Base-by-base conservation (phyloP, 176 grass and related monocot species). In the Saccharum spontaneum region DNA sequence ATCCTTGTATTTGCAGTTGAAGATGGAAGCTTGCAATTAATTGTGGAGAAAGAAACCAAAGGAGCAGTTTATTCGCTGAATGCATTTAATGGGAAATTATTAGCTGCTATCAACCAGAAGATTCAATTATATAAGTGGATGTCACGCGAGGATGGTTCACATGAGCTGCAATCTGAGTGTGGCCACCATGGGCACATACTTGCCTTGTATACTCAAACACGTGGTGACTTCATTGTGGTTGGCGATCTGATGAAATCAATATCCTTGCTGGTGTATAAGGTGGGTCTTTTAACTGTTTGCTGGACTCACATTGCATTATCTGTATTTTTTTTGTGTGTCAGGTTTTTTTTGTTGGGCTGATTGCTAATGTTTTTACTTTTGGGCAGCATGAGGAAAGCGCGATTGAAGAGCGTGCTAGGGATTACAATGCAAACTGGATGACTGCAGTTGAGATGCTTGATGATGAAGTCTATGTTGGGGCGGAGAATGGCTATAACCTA, bases 361-460 rank as follows among this genome's bases (percentile, higher is more conserved):
- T 83, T 24, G 13, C 13, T 66, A 33, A 17, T 46, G 4, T 49
- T 55, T 43, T 70, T 17, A 36, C 6, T 37, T 73, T 23, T 90
- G 77, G 6, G 26, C 76, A 95, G 96, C 93, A 95, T 0, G 96
- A 98, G 81, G 96, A 98, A 85, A 87, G 96, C 65, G 89, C 86
- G 0, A 98, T 98, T 5, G 93, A 98, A 83, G 91, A 95, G 89
- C 78, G 88, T 16, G 91, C 96, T 10, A 80, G 96, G 20, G 96
- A 98, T 81, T 98, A 95, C 50, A 98, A 90, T 34, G 89, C 96
- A 38, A 98, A 94, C 85, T 98, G 96, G 96, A 98, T 95, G 91
- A 92, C 86, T 80, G 91, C 96, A 61, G 89, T 98, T 79, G 93
- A 98, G 94, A 92, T 98, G 88, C 84, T 98, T 75, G 87, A 98